phyloP scores from a whole-genome alignment of 2,329 filamentous ascomycete genomes.

The Trichoderma endophyticum region DNA sequence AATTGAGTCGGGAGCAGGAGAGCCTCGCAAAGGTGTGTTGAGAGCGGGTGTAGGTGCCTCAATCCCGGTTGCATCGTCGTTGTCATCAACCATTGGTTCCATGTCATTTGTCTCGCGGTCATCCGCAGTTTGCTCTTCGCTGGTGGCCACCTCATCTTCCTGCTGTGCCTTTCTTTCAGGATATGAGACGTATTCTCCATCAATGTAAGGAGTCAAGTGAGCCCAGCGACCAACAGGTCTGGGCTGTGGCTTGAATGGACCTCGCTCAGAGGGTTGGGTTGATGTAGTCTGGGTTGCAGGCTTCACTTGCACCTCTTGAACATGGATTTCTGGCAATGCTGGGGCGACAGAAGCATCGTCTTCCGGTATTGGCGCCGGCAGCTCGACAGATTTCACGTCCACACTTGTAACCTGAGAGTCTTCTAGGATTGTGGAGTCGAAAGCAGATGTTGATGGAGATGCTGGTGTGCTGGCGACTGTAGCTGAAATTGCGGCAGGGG shows the following conservation, averaged over 20 bases:
- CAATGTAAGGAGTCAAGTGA: slow-evolving; percentile 40
- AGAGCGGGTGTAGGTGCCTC: slow-evolving; percentile 38
- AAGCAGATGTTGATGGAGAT: background rate
- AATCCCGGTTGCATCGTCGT: slow-evolving; percentile 30
- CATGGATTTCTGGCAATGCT: background rate
- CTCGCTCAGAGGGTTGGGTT: slow-evolving; percentile 4
- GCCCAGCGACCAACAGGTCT: slow-evolving; percentile 35
- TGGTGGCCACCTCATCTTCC: slow-evolving; percentile 30
- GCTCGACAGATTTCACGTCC: slow-evolving; percentile 5
- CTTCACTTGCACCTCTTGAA: background rate
- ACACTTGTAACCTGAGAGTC: background rate
- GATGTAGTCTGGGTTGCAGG: background rate
- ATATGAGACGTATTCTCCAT: slow-evolving; percentile 38
- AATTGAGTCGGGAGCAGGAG: slow-evolving; percentile 38
- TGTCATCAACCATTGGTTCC: slow-evolving; percentile 23
- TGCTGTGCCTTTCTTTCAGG: slow-evolving; percentile 36
- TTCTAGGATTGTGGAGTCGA: background rate
- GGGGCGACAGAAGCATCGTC: background rate
- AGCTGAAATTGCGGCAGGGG: background rate
- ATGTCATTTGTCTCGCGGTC: slow-evolving; percentile 26
- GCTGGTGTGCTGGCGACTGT: background rate
- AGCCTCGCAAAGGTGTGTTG: slow-evolving; percentile 39
- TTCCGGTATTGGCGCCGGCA: background rate
- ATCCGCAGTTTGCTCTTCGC: slow-evolving; percentile 33
- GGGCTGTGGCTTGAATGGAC: slow-evolving; percentile 29